Evolutionary conservation across 106 monocot genomes (phyloP).

Genomic region (Vanilla planifolia): DNA sequence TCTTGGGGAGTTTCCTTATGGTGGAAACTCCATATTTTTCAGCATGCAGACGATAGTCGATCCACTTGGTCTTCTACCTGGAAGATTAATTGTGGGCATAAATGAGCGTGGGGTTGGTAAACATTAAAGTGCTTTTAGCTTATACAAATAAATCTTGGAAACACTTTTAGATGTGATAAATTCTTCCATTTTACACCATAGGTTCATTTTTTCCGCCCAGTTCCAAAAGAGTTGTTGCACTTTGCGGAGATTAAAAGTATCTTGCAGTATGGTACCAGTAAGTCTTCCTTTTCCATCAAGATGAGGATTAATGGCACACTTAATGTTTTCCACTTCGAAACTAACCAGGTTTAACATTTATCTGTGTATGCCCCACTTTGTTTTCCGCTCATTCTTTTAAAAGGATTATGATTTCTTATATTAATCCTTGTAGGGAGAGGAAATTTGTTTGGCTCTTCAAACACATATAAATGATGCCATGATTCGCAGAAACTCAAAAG

Average conservation of each 20-base stretch:
- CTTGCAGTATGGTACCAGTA: slow-evolving; percentile 99
- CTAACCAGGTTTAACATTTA: slow-evolving; percentile 70
- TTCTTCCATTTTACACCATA: slow-evolving; percentile 10
- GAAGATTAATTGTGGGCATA: slow-evolving; percentile 83
- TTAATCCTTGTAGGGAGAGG: slow-evolving; percentile 70
- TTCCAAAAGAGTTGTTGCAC: slow-evolving; percentile 95
- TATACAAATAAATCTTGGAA: neutral
- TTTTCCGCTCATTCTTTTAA: neutral
- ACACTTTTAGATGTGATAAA: neutral
- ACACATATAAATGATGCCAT: slow-evolving; percentile 99
- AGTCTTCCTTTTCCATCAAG: slow-evolving; percentile 94
- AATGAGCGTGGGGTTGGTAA: slow-evolving; percentile 93
- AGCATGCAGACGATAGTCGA: slow-evolving; percentile 91
- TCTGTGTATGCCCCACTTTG: neutral
- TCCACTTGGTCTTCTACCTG: slow-evolving; percentile 97
- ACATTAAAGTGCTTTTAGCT: slow-evolving; percentile 1
- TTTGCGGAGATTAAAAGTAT: slow-evolving; percentile 95
- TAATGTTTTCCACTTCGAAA: slow-evolving; percentile 98
- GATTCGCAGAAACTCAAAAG: slow-evolving; percentile 96
- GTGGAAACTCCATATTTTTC: slow-evolving; percentile 96
- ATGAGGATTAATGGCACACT: slow-evolving; percentile 98
- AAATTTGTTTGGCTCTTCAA: slow-evolving; percentile 99
- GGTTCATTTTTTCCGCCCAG: slow-evolving; percentile 99
- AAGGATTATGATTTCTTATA: neutral
- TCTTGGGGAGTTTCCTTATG: slow-evolving; percentile 74